phyloP scores from a whole-genome alignment of 495 filamentous ascomycete species.

The Trichoderma erinaceum region DNA sequence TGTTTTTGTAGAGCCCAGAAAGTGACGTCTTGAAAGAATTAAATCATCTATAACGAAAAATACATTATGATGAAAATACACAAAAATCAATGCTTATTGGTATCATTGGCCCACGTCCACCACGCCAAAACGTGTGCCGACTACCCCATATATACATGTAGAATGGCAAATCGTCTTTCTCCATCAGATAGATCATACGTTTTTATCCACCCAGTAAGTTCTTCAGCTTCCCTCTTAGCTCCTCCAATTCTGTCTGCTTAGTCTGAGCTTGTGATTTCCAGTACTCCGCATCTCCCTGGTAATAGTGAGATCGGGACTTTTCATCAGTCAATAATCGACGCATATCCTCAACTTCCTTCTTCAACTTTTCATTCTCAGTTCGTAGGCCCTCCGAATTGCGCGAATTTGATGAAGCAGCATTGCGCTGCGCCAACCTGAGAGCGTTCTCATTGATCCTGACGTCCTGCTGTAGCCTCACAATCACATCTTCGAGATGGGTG shows the following conservation, averaged over 20 bases:
- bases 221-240: background rate
- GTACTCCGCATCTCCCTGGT: background rate
- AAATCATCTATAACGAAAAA: too few species aligned
- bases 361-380: background rate
- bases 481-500: background rate
- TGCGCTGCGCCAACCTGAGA: slow-evolving; percentile 1
- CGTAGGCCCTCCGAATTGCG: background rate
- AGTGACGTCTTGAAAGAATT: too few species aligned
- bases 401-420: background rate
- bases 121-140: background rate
- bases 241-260: background rate
- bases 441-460: slow-evolving; percentile 5
- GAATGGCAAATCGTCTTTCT: background rate
- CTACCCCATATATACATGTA: background rate
- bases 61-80: background rate
- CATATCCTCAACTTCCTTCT: background rate
- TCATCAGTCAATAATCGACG: background rate
- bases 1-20: too few species aligned
- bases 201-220: background rate
- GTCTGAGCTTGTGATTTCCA: background rate
- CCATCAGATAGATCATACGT: background rate
- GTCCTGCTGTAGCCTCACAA: slow-evolving; percentile 3
- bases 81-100: background rate
- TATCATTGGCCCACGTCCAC: background rate
- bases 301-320: background rate